Percentiles rank a stretch among this genome's conserved stretches.
phyloP scores from a whole-genome alignment of 164 flowering plant genomes.

The Vitis labrusca region DNA sequence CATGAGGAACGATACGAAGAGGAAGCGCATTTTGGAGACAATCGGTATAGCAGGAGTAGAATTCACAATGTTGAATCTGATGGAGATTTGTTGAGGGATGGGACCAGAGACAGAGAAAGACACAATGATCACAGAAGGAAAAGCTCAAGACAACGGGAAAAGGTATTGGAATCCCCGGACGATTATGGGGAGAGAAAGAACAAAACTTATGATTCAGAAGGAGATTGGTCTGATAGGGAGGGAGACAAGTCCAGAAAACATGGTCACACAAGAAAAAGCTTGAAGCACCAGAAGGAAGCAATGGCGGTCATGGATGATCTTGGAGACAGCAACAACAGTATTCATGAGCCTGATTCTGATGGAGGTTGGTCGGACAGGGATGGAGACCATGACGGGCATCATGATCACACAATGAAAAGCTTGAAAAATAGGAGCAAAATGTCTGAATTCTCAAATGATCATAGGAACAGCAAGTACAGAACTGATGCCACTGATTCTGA shows the following conservation, averaged over 20 bases:
- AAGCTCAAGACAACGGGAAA: conserved; percentile 7
- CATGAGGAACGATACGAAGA: conserved; percentile 8
- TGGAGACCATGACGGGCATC: background rate
- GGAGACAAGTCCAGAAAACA: background rate
- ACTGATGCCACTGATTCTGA: no score
- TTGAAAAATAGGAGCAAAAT: background rate
- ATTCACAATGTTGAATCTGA: conserved; percentile 17
- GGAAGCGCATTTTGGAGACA: conserved; percentile 9
- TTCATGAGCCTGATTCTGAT: background rate
- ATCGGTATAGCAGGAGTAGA: conserved; percentile 1
- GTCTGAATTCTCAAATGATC: conserved; percentile 1
- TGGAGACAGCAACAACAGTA: background rate
- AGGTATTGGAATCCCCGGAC: background rate
- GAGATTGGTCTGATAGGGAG: conserved; percentile 7
- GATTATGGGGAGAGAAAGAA: conserved; percentile 1
- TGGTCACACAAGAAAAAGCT: conserved; percentile 7
- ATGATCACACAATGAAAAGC: background rate
- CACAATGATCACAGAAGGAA: conserved; percentile 3
- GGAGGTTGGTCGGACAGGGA: conserved; percentile 1
- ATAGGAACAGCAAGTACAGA: background rate
- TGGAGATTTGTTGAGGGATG: conserved; percentile 14
- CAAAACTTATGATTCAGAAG: background rate
- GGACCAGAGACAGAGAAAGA: conserved; percentile 7
- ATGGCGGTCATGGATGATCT: conserved; percentile 1
- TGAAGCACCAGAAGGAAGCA: background rate